Evolutionary conservation across 2,329 filamentous ascomycete genomes (phyloP), one percentile per base, ranked within the genome.

Genomic region (Paecilomyces variotii): DNA sequence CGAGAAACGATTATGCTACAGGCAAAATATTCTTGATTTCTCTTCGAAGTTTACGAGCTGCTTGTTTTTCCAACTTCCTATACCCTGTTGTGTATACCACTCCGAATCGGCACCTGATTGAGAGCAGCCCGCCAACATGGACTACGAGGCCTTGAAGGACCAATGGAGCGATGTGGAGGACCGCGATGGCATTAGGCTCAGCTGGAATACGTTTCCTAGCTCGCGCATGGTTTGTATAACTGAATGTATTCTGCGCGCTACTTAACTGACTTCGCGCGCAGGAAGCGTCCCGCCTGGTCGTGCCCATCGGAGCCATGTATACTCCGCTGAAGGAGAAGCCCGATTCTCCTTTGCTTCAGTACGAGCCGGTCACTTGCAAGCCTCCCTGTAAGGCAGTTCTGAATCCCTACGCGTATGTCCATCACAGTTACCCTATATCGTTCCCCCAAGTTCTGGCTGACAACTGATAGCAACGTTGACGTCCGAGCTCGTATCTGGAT

Each of bases 181-280:
- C 72, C 87, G 90, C 67, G 94, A 99, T 85, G 94, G 94, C 61
- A 86, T 97, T 70, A 87, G 94, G 63, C 83, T 99, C 65, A 97
- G 93, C 78, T 99, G 94, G 94, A 99, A 99, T 74, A 95, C 95
- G 61, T 96, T 99, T 71, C 94, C 94, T 55, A 97, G 92, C 80
- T 93, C 93, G 71, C 91, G 94, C 74, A 97, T 99, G 91, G 92
- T 91, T 68, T 68, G 83, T 78, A 58, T 61, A 35, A 56, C 60
- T 59, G 53, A 56, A 57, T 62, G 55, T 60, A 61, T 60, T 58
- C 56, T 59, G 62, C 19, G 30, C 55, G 35, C 12, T 55, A 52
- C 14, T 49, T 59, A 53, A 54, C 55, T 14, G 49, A 56, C 53
- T 35, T 32, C 61, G 63, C 65, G 64, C 68, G 64, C 68, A 95